Evolutionary conservation across 345 rosid genomes (phyloP).

Genomic region (Noccaea caerulescens): DNA sequence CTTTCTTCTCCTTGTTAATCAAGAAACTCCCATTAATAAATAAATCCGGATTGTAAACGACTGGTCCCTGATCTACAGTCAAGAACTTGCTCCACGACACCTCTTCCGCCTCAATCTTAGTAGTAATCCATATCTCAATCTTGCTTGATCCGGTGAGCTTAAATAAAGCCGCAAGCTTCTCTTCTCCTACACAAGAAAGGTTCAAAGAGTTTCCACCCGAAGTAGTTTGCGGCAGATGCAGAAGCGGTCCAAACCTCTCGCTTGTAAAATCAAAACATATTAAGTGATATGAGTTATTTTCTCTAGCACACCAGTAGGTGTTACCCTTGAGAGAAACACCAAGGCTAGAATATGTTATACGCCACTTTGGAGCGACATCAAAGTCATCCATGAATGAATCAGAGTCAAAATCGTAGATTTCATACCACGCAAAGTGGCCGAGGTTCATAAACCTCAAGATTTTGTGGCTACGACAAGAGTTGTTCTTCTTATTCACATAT

Average conservation of each 20-base stretch:
- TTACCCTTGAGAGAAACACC: background rate
- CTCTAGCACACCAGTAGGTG: background rate
- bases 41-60: background rate
- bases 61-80: background rate
- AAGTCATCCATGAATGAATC: background rate
- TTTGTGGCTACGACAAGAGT: background rate
- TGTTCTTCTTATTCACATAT: no score
- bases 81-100: background rate
- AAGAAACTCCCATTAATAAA: background rate
- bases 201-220: no score
- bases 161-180: background rate
- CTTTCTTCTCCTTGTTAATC: background rate
- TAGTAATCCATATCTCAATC: background rate
- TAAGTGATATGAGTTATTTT: background rate
- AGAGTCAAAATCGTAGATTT: background rate
- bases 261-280: background rate
- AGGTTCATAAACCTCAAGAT: background rate
- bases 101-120: background rate
- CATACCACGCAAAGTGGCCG: background rate
- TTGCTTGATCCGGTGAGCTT: background rate
- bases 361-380: background rate
- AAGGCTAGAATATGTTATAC: no score
- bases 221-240: background rate
- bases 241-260: background rate
- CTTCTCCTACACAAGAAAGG: background rate